Conservation (phyloP, 2,329 filamentous ascomycete species). For the Cryphonectria carpinicola region DNA sequence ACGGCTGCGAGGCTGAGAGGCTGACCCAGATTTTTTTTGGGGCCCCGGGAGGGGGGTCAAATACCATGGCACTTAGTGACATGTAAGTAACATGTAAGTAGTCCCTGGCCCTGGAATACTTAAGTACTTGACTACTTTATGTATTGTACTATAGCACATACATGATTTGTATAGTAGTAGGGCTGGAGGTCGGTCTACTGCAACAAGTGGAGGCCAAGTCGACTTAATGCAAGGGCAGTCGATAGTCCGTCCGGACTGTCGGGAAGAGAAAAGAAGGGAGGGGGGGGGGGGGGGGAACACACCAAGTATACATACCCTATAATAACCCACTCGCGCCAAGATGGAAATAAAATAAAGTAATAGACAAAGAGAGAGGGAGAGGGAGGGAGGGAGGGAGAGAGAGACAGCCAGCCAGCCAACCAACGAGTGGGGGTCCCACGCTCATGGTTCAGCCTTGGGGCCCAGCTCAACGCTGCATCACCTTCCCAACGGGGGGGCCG, state of each 20-base stretch:
- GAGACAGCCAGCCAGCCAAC: not conserved
- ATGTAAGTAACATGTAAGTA: not conserved
- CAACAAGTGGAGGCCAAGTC: not conserved
- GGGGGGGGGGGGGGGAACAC: not conserved
- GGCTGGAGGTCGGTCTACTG: not conserved
- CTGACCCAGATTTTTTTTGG: not conserved
- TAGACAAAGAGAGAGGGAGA: too few species aligned
- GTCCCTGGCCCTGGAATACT: not conserved
- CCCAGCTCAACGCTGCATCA: not conserved
- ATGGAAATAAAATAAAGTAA: not conserved
- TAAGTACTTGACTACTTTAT: not conserved
- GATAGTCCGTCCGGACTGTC: constrained; percentile 19
- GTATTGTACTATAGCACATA: not conserved
- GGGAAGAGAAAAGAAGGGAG: not conserved
- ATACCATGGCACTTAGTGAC: not conserved
- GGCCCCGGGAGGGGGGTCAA: not conserved
- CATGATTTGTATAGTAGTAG: not conserved
- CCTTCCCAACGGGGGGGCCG: constrained; percentile 9
- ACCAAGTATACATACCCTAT: not conserved
- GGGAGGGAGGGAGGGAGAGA: not conserved
- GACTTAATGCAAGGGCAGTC: constrained; percentile 16
- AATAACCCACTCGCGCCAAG: not conserved
- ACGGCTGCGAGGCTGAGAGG: constrained; percentile 4
- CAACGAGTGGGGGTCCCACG: not conserved
- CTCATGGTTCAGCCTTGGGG: not conserved